Base-by-base conservation (phyloP, 306 rosid genomes). In the Gleditsia sinensis region DNA sequence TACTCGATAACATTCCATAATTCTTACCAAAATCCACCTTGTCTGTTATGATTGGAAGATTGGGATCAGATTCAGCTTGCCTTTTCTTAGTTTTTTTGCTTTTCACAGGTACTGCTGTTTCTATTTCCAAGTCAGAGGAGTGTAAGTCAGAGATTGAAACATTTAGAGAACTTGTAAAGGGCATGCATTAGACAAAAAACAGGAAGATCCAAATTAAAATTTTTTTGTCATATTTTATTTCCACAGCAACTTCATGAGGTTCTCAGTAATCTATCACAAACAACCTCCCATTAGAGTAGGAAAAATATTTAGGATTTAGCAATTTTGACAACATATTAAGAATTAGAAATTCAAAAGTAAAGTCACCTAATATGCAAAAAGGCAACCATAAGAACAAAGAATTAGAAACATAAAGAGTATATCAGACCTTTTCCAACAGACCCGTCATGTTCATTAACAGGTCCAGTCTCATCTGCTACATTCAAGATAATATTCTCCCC, bases 11-110 rank as follows among this genome's bases (percentile, higher is more conserved):
- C 32, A 32, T 20, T 37, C 16, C 46, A 66, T 27, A 73, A 43
- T 43, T 70, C 86, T 83, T 83, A 83, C 86, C 81, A 3, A 28
- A 78, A 39, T 83, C 77, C 65, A 70, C n/a, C 48, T 69, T 56
- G 46, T 48, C 81, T 17, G 78, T 39, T 24, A 54, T 37, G 34
- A 80, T 46, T 55, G 71, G 81, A 63, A 62, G 70, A 74, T 83
- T 81, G 24, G 81, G 71, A 74, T 83, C 86, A 63, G 77, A 50
- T 56, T 68, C 63, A 63, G 81, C 78, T 71, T 21, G 82, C 59
- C 87, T 74, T 55, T 76, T 80, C 76, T 67, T 82, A 40, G 76
- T 3, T 45, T 72, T 77, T 46, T 77, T 82, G 49, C 49, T 59
- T 67, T 82, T 82, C 27, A 13, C 36, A 49, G 64, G 79, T n/a